Evolutionary conservation across 345 rosid genomes (phyloP).

Genomic region (Erucastrum elatum): DNA sequence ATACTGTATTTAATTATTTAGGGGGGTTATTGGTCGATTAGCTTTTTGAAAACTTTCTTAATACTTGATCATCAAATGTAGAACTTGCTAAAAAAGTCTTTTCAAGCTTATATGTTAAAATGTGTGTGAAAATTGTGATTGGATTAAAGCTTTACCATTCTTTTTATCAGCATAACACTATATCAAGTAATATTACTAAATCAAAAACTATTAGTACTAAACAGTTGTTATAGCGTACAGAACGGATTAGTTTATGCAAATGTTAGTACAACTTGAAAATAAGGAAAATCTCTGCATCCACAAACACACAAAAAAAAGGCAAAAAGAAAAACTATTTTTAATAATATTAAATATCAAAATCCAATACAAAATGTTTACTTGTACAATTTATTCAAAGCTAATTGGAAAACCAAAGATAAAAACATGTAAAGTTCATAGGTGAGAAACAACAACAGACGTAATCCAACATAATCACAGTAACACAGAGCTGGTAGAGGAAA

Average conservation of each 20-base stretch:
- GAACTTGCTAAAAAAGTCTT: too few relatives aligned
- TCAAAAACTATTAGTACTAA: too few relatives aligned
- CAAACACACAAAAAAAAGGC: neutral
- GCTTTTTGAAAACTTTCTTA: too few relatives aligned
- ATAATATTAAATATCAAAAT: neutral
- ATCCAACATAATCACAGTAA: slow-evolving; percentile 31
- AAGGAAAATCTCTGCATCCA: neutral
- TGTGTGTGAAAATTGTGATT: too few relatives aligned
- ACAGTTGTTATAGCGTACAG: too few relatives aligned
- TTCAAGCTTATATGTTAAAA: too few relatives aligned
- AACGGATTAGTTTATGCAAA: too few relatives aligned
- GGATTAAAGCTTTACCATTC: too few relatives aligned
- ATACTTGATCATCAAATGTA: too few relatives aligned
- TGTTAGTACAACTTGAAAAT: neutral
- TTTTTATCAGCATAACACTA: too few relatives aligned
- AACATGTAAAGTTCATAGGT: slow-evolving; percentile 14
- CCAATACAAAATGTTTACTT: slow-evolving; percentile 6
- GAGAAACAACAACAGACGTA: slow-evolving; percentile 25
- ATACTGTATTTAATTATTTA: neutral
- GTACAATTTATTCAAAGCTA: slow-evolving; percentile 25
- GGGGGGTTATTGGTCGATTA: neutral
- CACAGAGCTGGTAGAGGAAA: neutral
- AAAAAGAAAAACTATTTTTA: neutral
- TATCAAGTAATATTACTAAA: too few relatives aligned
- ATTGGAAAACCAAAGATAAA: neutral